phyloP scores from a whole-genome alignment of 2,329 filamentous ascomycete species.

The Teratosphaeria nubilosa region DNA sequence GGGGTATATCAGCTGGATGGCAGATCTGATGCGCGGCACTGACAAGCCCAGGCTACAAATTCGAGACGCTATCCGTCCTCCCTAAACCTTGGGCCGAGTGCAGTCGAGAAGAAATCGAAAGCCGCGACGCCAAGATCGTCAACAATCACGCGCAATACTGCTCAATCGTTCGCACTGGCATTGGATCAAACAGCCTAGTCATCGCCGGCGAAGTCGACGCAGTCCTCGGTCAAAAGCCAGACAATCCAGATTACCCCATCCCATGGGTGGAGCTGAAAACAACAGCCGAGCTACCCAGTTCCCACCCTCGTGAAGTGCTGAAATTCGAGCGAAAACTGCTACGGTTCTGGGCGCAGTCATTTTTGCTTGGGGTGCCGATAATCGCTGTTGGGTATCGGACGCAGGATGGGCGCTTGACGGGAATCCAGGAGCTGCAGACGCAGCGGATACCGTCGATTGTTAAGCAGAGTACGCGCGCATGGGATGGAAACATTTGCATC shows the following conservation, averaged over 20 bases:
- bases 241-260: conserved; percentile 53
- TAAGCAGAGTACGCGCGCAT: conserved; percentile 56
- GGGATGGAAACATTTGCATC: conserved; percentile 91
- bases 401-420: conserved; percentile 58
- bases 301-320: conserved; percentile 55
- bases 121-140: conserved; percentile 58
- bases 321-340: conserved; percentile 77
- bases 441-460: conserved; percentile 67
- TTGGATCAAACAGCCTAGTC: conserved; percentile 64
- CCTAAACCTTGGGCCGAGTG: conserved; percentile 64
- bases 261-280: conserved; percentile 97
- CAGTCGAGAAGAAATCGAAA: conserved; percentile 67
- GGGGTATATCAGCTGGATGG: conserved; percentile 49
- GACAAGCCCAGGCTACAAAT: conserved; percentile 69
- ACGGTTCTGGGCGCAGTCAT: conserved; percentile 95
- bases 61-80: conserved; percentile 75
- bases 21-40: neutral
- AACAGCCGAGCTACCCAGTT: conserved; percentile 32
- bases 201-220: conserved; percentile 89
- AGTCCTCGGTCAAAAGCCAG: conserved; percentile 79
- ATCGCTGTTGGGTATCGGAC: conserved; percentile 85
- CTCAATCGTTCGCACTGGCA: conserved; percentile 79
- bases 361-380: conserved; percentile 81
- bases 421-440: conserved; percentile 71
- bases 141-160: conserved; percentile 94